A percentile compares a stretch with the other conserved stretches of the same genome.
Evolutionary conservation across 2,329 filamentous ascomycete species (phyloP).

Genomic region (Teratosphaeria zuluensis): DNA sequence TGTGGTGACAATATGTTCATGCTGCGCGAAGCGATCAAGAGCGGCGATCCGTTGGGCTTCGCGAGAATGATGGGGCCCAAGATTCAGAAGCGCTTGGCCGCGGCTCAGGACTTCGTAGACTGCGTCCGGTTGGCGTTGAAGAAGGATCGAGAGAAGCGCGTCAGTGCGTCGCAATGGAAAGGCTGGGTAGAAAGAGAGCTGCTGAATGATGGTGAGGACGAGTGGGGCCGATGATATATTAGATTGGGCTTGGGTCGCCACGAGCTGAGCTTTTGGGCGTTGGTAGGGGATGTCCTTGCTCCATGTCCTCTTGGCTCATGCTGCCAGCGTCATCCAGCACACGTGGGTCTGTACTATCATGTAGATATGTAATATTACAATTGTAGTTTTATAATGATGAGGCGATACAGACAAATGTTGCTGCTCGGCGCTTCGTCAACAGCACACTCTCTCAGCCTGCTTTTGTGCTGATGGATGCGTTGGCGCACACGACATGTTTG

Average conservation of each 20-base stretch:
- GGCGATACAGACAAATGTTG: background rate
- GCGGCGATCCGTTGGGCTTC: constrained; percentile 32
- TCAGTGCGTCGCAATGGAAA: constrained; percentile 21
- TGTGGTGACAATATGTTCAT: constrained; percentile 31
- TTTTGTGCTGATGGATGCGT: background rate
- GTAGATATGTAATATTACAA: background rate
- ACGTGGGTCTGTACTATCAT: background rate
- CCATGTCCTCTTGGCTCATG: background rate
- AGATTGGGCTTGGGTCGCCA: background rate
- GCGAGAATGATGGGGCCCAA: constrained; percentile 27
- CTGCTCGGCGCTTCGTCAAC: background rate
- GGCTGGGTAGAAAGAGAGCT: constrained; percentile 11
- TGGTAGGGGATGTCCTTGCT: background rate
- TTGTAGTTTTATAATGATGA: background rate
- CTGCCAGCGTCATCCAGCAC: background rate
- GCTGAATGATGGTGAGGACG: background rate
- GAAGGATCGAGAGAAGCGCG: constrained; percentile 24
- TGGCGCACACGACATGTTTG: background rate
- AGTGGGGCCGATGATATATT: background rate
- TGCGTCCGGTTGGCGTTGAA: constrained; percentile 32
- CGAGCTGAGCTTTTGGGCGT: background rate
- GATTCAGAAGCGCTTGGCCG: constrained; percentile 20
- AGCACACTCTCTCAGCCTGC: background rate
- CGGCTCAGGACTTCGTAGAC: constrained; percentile 24
- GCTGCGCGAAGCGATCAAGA: constrained; percentile 35